phyloP scores from a whole-genome alignment of 140 eudicot genomes.

The Bidens hawaiensis region DNA sequence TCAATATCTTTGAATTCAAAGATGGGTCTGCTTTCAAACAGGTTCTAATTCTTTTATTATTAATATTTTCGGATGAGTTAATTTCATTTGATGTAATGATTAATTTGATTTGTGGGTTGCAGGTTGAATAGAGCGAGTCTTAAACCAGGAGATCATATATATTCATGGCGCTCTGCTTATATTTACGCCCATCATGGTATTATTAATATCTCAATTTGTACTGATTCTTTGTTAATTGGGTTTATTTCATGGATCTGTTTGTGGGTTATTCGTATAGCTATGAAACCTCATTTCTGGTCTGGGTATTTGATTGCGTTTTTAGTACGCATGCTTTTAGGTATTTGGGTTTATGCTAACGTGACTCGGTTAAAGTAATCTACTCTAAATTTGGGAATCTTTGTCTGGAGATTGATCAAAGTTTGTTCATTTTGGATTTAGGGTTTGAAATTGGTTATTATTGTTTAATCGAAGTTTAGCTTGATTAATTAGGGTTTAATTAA shows the following conservation, averaged over 20 bases:
- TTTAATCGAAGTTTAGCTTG: no score
- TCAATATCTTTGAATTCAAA: background rate
- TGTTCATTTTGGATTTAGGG: slow-evolving; percentile 2
- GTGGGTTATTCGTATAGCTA: background rate
- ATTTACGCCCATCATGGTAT: slow-evolving; percentile 88
- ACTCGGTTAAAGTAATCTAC: background rate
- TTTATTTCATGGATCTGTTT: background rate
- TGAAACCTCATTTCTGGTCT: slow-evolving; percentile 9
- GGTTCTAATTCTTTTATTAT: slow-evolving; percentile 4
- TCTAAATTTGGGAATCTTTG: background rate
- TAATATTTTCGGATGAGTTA: no score
- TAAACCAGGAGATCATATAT: slow-evolving; percentile 84
- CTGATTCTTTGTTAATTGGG: background rate
- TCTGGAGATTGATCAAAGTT: background rate
- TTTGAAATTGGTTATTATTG: background rate
- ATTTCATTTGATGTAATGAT: slow-evolving; percentile 4
- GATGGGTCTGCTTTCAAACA: slow-evolving; percentile 48
- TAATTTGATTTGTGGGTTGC: slow-evolving; percentile 7
- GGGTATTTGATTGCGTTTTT: slow-evolving; percentile 15
- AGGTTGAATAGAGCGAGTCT: slow-evolving; percentile 58
- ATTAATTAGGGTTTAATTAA: no score
- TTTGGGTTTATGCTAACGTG: background rate
- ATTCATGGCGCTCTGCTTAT: slow-evolving; percentile 86
- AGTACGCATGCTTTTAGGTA: slow-evolving; percentile 10
- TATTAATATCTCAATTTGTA: background rate